phyloP scores from a whole-genome alignment of 2,329 filamentous ascomycete genomes.

The Epichloe gansuensis region DNA sequence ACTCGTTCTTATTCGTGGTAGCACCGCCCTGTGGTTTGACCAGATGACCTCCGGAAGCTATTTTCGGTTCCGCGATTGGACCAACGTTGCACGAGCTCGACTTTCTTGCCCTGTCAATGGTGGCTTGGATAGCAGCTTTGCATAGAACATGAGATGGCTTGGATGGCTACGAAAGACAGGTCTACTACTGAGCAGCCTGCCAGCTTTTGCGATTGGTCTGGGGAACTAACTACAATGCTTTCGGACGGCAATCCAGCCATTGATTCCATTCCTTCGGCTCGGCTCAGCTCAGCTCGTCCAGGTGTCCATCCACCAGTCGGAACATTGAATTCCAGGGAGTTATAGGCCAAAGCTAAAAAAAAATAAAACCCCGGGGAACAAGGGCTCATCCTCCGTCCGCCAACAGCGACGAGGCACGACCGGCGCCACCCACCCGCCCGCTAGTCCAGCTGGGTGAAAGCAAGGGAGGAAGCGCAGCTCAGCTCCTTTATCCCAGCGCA shows the following conservation, averaged over 20 bases:
- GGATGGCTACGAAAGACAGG: background rate
- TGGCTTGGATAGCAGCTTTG: background rate
- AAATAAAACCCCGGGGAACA: slow-evolving; percentile 2
- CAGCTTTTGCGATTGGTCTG: background rate
- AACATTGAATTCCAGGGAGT: slow-evolving; percentile 3
- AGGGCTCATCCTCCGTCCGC: slow-evolving; percentile 1
- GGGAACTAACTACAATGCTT: background rate
- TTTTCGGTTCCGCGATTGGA: slow-evolving; percentile 4
- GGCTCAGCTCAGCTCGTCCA: too few species aligned
- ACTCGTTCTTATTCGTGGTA: background rate
- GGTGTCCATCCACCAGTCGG: background rate
- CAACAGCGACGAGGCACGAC: slow-evolving; percentile 2
- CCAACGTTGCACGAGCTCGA: background rate
- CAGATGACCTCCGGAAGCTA: slow-evolving; percentile 6
- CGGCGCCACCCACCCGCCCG: slow-evolving; percentile 7
- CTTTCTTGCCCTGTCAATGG: slow-evolving; percentile 1
- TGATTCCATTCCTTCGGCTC: too few species aligned
- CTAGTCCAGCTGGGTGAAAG: background rate
- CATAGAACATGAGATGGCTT: background rate
- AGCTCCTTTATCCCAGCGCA: too few species aligned
- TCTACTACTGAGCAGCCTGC: background rate
- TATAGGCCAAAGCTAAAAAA: background rate
- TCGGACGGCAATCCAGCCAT: background rate
- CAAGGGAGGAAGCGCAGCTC: background rate
- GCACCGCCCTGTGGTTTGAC: background rate